Conservation (phyloP, 2,329 filamentous ascomycete species). For the Didymella pinodella region DNA sequence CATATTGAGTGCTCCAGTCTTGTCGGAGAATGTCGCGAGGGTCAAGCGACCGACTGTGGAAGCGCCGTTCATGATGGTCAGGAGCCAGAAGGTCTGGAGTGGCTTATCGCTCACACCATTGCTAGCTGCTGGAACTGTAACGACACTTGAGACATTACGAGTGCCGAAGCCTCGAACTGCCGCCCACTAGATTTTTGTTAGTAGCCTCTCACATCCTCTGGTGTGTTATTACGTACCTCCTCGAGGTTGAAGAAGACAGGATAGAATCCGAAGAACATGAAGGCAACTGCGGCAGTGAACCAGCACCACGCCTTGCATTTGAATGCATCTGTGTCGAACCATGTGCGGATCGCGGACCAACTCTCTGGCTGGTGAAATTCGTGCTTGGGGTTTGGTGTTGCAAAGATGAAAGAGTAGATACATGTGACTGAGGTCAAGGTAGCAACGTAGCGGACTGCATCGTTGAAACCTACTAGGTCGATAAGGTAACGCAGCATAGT, state of each 20-base stretch:
- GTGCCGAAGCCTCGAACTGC: conserved; percentile 53
- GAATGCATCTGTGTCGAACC: conserved; percentile 57
- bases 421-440: conserved; percentile 53
- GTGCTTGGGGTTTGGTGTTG: conserved; percentile 55
- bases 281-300: conserved; percentile 56
- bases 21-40: conserved; percentile 56
- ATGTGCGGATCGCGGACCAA: conserved; percentile 51
- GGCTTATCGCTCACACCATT: conserved; percentile 36
- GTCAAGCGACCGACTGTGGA: conserved; percentile 58
- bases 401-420: conserved; percentile 54
- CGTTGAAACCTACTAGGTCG: conserved; percentile 54
- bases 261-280: conserved; percentile 62
- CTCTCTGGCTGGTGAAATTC: conserved; percentile 49
- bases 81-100: conserved; percentile 58
- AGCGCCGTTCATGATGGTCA: conserved; percentile 60
- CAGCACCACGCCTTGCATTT: conserved; percentile 54
- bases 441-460: conserved; percentile 54
- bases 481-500: conserved; percentile 58
- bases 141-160: conserved; percentile 34
- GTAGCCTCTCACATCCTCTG: neutral
- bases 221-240: conserved; percentile 47
- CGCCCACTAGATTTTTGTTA: conserved; percentile 53
- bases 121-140: conserved; percentile 13
- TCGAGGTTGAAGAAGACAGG: conserved; percentile 62
- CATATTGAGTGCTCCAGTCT: conserved; percentile 56